A percentile compares a stretch with the other conserved stretches of the same genome.
These are phyloP conservation scores for Nothophytophthora sp. DNA, from an alignment of 352 stramenopile species.

Conservation along the genomic window DNA sequence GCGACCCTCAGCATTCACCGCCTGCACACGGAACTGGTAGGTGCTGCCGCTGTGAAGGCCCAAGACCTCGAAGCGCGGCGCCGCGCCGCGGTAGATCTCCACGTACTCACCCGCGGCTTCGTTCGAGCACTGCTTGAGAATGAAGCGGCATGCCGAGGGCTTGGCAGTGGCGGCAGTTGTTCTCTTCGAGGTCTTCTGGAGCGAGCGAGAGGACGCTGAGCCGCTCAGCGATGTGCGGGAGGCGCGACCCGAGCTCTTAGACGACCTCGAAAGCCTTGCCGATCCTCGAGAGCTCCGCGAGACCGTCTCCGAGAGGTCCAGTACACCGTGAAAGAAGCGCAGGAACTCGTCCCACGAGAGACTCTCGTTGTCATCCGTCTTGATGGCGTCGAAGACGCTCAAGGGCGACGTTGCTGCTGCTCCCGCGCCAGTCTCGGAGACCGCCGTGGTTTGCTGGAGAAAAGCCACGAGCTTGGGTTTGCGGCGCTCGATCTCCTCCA, in stretches of 20 bases:
- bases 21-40: slow-evolving; percentile 91
- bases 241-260: slow-evolving; percentile 10
- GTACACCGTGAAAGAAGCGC: slow-evolving; percentile 66
- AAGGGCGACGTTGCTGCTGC: slow-evolving; percentile 29
- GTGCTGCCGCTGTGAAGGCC: slow-evolving; percentile 77
- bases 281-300: slow-evolving; percentile 19
- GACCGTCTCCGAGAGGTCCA: slow-evolving; percentile 38
- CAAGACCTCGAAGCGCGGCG: slow-evolving; percentile 72
- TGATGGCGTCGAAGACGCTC: slow-evolving; percentile 89
- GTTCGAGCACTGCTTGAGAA: slow-evolving; percentile 87
- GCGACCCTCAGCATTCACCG: slow-evolving; percentile 75
- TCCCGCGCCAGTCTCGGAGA: neutral
- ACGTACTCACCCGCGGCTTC: slow-evolving; percentile 82
- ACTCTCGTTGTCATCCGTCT: slow-evolving; percentile 88
- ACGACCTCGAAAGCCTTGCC: slow-evolving; percentile 11
- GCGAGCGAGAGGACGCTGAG: slow-evolving; percentile 11
- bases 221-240: slow-evolving; percentile 17
- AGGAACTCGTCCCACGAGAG: slow-evolving; percentile 89
- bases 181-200: slow-evolving; percentile 22
- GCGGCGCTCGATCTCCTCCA: slow-evolving; percentile 81
- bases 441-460: slow-evolving; percentile 57
- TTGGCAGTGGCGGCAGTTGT: slow-evolving; percentile 6
- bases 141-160: slow-evolving; percentile 53
- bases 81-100: slow-evolving; percentile 80
- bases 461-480: slow-evolving; percentile 78